Evolutionary conservation across 805 yeast species (phyloP), one percentile per base, ranked within the genome.

Genomic region (Saturnispora galanensis): DNA sequence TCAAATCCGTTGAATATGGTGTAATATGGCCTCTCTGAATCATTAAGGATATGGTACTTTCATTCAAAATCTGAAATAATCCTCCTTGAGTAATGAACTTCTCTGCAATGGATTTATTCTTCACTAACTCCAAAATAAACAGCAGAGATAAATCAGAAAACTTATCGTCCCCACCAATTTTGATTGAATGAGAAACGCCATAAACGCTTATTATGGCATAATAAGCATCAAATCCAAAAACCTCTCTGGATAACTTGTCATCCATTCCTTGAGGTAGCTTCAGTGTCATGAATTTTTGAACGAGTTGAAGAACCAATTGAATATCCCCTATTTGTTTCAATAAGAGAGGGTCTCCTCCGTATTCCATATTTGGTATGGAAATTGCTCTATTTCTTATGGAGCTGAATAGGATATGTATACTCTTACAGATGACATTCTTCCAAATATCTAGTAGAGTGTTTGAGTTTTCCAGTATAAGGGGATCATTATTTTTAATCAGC

Each of bases 71-170:
- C 3, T 79, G 67, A 45, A 84, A 74, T 31, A 89, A 60, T 0
- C 95, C 95, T 35, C 72, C 66, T 3, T 21, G 26, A 21, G 71
- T 57, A 11, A 84, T 71, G 41, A 88, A 66, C 40, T 71, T 74
- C 45, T 81, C 84, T 1, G 95, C 89, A 52, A 87, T 71, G 1
- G 62, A 64, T 37, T 76, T 77, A 10, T 77, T 67, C 1, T 76
- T 64, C 51, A 83, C 74, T 57, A 87, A 66, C 52, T 86, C 93
- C 47, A 77, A 75, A 30, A 88, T 68, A 50, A 76, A 84, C 54
- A 77, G 70, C 49, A 89, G 64, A 9, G 87, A 62, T 35, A 85
- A 60, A 50, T 84, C 89, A 0, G 93, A 90, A 55, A 83, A 76
- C 0, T 81, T 65, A 17, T 80, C 79, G 38, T 83, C 89, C 38